Evolutionary conservation across 176 grass and related monocot species (phyloP).

Genomic region (Phoenix dactylifera): DNA sequence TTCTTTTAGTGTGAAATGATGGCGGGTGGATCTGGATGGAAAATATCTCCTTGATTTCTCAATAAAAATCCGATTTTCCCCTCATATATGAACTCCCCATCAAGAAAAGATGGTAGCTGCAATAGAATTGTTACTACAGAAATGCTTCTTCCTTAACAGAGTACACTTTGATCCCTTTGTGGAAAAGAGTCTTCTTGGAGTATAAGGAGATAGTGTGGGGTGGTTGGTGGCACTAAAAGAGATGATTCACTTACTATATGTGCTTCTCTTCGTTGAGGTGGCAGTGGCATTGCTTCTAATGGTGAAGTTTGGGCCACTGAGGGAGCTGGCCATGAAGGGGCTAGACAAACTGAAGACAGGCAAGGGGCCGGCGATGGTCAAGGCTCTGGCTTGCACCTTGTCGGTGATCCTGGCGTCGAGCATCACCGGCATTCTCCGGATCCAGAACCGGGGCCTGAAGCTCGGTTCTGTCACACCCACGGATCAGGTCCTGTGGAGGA

Average conservation of each 20-base stretch:
- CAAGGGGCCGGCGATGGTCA: constrained; percentile 73
- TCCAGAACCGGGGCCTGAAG: constrained; percentile 68
- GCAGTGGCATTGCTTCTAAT: constrained; percentile 74
- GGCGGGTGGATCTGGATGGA: too few species aligned
- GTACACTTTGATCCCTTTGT: too few species aligned
- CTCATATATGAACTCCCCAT: too few species aligned
- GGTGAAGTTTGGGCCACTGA: constrained; percentile 83
- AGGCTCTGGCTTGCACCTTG: constrained; percentile 86
- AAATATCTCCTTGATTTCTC: too few species aligned
- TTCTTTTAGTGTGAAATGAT: too few species aligned
- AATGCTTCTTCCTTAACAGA: too few species aligned
- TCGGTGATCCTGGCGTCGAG: constrained; percentile 66
- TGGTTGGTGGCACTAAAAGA: neutral
- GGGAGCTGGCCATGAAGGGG: constrained; percentile 62
- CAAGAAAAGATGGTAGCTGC: too few species aligned
- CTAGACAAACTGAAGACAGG: constrained; percentile 74
- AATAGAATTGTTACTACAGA: too few species aligned
- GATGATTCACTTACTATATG: constrained; percentile 84
- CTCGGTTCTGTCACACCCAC: constrained; percentile 74
- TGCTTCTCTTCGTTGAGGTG: constrained; percentile 73
- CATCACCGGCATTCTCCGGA: constrained; percentile 70
- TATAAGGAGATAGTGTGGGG: too few species aligned
- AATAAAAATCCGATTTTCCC: too few species aligned
- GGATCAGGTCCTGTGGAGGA: constrained; percentile 98
- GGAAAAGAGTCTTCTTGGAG: too few species aligned